A percentile compares a stretch with the other conserved stretches of the same genome.
Conservation (phyloP, 805 yeast genomes). For the Candida maris region DNA sequence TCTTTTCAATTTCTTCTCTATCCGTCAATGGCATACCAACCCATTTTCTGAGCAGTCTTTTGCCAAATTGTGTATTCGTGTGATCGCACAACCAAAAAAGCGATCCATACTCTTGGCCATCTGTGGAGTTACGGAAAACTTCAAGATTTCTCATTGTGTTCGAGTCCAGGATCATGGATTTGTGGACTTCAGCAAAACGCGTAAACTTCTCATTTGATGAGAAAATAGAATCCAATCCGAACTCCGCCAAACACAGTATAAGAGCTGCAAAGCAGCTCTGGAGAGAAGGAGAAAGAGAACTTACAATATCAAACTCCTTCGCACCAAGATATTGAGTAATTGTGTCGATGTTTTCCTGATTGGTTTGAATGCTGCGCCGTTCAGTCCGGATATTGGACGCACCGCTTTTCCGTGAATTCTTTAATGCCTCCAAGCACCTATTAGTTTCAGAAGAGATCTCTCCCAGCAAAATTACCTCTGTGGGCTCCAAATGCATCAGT, state of each 20-base stretch:
- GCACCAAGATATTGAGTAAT: slow-evolving; percentile 8
- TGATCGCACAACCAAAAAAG: slow-evolving; percentile 77
- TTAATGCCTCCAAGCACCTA: slow-evolving; percentile 21
- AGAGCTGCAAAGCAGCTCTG: slow-evolving; percentile 40
- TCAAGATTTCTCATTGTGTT: slow-evolving; percentile 71
- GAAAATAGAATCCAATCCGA: slow-evolving; percentile 56
- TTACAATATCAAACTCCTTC: slow-evolving; percentile 16
- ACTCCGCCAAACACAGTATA: slow-evolving; percentile 56
- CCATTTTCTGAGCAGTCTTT: slow-evolving; percentile 67
- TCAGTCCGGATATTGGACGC: slow-evolving; percentile 12
- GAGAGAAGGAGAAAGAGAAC: slow-evolving; percentile 9
- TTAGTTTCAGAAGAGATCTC: slow-evolving; percentile 33
- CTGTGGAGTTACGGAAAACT: slow-evolving; percentile 64
- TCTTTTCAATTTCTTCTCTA: slow-evolving; percentile 48
- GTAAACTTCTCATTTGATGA: slow-evolving; percentile 46
- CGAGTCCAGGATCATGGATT: slow-evolving; percentile 57
- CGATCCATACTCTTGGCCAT: slow-evolving; percentile 57
- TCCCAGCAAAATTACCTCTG: slow-evolving; percentile 59
- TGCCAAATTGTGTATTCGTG: slow-evolving; percentile 76
- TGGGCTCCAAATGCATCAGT: slow-evolving; percentile 67
- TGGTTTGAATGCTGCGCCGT: slow-evolving; percentile 1
- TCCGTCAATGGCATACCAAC: slow-evolving; percentile 64
- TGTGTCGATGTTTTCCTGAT: slow-evolving; percentile 8
- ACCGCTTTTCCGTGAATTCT: slow-evolving; percentile 1
- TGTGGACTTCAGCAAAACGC: slow-evolving; percentile 44